phyloP scores from a whole-genome alignment of 2,329 filamentous ascomycete species.

The Ilyonectria sp. region DNA sequence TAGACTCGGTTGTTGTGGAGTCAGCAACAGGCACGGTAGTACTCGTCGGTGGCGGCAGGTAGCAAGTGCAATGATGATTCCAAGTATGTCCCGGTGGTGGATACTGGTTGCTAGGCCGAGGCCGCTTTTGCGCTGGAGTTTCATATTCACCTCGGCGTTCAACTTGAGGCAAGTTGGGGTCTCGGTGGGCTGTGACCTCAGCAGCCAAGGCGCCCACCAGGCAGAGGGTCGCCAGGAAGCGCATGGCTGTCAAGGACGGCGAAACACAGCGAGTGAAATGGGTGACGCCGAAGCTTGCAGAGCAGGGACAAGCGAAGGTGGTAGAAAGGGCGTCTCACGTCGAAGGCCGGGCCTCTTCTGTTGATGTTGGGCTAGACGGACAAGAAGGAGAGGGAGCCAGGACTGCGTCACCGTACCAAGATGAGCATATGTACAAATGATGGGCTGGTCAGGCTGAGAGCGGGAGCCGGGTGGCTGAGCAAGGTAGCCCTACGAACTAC shows the following conservation, averaged over 20 bases:
- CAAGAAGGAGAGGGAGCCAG: conserved; percentile 4
- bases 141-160: not conserved
- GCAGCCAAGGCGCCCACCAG: conserved; percentile 40
- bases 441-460: conserved; percentile 26
- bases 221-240: conserved; percentile 39
- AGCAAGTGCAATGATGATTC: not conserved
- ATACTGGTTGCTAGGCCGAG: not conserved
- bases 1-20: too few relatives aligned
- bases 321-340: conserved; percentile 33
- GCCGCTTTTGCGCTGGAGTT: not conserved
- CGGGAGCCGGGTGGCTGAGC: conserved; percentile 42
- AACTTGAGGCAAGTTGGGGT: conserved; percentile 25
- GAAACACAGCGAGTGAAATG: conserved; percentile 30
- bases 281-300: conserved; percentile 22
- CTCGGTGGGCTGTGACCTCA: conserved; percentile 31
- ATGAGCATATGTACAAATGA: conserved; percentile 40
- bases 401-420: conserved; percentile 20
- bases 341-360: conserved; percentile 20
- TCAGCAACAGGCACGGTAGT: too few relatives aligned
- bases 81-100: not conserved
- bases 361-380: conserved; percentile 27
- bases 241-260: conserved; percentile 38
- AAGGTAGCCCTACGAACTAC: conserved; percentile 41
- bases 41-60: not conserved
- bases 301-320: conserved; percentile 37